Conservation (phyloP, 2,329 filamentous ascomycete genomes). For the Colletotrichum echinochloae region DNA sequence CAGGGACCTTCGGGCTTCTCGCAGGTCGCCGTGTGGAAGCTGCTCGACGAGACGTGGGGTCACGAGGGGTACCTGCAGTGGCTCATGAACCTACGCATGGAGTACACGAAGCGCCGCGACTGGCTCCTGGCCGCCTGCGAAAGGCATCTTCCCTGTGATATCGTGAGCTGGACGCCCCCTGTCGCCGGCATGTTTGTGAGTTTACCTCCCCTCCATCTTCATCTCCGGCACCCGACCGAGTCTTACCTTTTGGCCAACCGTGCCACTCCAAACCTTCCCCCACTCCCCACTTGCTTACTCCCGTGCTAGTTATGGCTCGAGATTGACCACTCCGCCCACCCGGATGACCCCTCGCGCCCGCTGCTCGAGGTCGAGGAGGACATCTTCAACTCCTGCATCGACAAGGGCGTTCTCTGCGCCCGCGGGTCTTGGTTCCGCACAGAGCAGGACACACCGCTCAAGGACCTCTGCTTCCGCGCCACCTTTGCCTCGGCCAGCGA, state of each 20-base stretch:
- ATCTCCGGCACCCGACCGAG: conserved; percentile 14
- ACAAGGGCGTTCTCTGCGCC: conserved; percentile 82
- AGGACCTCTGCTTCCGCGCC: conserved; percentile 85
- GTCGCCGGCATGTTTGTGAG: conserved; percentile 94
- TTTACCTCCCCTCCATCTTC: conserved; percentile 45
- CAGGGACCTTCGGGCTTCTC: conserved; percentile 89
- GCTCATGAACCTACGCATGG: conserved; percentile 83
- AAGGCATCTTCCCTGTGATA: conserved; percentile 76
- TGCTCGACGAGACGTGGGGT: conserved; percentile 94
- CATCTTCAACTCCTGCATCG: conserved; percentile 83
- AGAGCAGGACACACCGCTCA: conserved; percentile 69
- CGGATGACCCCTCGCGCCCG: conserved; percentile 63
- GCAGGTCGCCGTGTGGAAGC: conserved; percentile 86
- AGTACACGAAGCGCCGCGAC: conserved; percentile 86
- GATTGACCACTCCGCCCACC: conserved; percentile 75
- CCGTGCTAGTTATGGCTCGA: conserved; percentile 75
- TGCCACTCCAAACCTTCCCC: not conserved
- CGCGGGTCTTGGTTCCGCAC: conserved; percentile 93
- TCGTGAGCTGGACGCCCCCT: conserved; percentile 84
- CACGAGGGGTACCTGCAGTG: conserved; percentile 90
- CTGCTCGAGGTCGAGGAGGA: conserved; percentile 82
- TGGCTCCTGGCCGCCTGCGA: conserved; percentile 84
- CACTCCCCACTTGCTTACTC: not conserved
- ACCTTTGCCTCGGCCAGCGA: conserved; percentile 87
- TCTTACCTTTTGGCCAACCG: conserved; percentile 4